Percentiles rank a stretch among this genome's conserved stretches.
phyloP scores from a whole-genome alignment of 495 filamentous ascomycete species.

The Lepraria neglecta region DNA sequence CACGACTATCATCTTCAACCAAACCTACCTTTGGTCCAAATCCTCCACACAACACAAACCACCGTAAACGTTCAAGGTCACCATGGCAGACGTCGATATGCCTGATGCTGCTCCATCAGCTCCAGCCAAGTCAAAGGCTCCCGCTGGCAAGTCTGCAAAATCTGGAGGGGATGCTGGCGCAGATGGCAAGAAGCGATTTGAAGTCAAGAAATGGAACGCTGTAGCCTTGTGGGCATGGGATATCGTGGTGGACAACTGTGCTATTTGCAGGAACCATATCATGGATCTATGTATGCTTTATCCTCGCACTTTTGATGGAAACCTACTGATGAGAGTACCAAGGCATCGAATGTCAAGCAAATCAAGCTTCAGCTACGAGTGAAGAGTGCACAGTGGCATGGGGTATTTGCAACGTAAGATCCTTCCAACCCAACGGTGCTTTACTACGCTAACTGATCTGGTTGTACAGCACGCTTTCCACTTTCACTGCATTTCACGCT shows the following conservation, averaged over 20 bases:
- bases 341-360: slow-evolving; percentile 99
- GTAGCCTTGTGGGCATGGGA: slow-evolving; percentile 99
- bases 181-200: slow-evolving; percentile 87
- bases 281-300: slow-evolving; percentile 85
- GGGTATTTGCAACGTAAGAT: slow-evolving; percentile 95
- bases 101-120: slow-evolving; percentile 65
- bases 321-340: slow-evolving; percentile 20
- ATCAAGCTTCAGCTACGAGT: slow-evolving; percentile 92
- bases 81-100: slow-evolving; percentile 97
- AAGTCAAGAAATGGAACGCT: slow-evolving; percentile 99
- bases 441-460: slow-evolving; percentile 10
- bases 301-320: slow-evolving; percentile 9
- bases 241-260: slow-evolving; percentile 99
- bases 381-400: slow-evolving; percentile 99
- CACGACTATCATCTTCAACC: not conserved
- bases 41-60: too few species aligned
- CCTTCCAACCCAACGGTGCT: not conserved
- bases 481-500: slow-evolving; percentile 99
- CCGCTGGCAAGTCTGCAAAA: slow-evolving; percentile 47
- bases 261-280: slow-evolving; percentile 98
- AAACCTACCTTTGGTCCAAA: not conserved
- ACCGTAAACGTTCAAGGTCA: slow-evolving; percentile 23
- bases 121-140: slow-evolving; percentile 53
- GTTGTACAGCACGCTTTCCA: slow-evolving; percentile 86
- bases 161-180: slow-evolving; percentile 44